Evolutionary conservation across 345 rosid species (phyloP), one percentile per base, ranked within the genome.

Genomic region (Rhodamnia rubescens): DNA sequence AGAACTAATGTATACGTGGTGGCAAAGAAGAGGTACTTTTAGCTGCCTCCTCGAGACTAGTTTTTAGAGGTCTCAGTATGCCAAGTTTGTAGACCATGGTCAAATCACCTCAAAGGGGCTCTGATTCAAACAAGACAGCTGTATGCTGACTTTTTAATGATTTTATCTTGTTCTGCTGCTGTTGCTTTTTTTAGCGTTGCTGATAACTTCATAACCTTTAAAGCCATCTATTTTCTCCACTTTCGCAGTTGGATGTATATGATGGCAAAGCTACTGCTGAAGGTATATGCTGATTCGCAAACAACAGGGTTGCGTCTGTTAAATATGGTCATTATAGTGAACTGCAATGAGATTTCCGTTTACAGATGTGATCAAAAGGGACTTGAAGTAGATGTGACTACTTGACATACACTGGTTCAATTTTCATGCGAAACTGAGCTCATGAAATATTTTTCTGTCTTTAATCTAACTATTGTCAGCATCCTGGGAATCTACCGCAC

Each of bases 231-330:
- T 40, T 13, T 55, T 42, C 86, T 81, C 56, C 53, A 61, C 86
- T 59, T 89, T 83, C 64, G 87, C 97, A 97, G 99, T 95, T 97
- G 69, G 98, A 97, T 84, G 61, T 92, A 49, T 89, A 95, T 53
- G 98, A 97, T 55, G 99, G 98, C 53, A 93, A 97, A 90, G 95
- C 93, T 83, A 85, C 93, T 75, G 90, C 89, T 84, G 98, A 93
- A 95, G 98, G 96, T 95, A 89, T 26, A 51, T 47, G 84, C 24
- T 21, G 74, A 47, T 61, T 61, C 7, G 74, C 74, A 7, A 61
- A 61, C 74, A 61, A 61, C 42, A 59, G 42, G 74, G 22, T 61
- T 29, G 11, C 6, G 5, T 61, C 42, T 61, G 42, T 61, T 27
- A 61, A 61, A 61, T 61, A 61, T 61, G 74, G 74, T 29, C 36